Percentiles rank a stretch among this genome's conserved stretches.
Evolutionary conservation across 202 grass and related monocot genomes (phyloP).

Genomic region (Brachypodium distachyon): DNA sequence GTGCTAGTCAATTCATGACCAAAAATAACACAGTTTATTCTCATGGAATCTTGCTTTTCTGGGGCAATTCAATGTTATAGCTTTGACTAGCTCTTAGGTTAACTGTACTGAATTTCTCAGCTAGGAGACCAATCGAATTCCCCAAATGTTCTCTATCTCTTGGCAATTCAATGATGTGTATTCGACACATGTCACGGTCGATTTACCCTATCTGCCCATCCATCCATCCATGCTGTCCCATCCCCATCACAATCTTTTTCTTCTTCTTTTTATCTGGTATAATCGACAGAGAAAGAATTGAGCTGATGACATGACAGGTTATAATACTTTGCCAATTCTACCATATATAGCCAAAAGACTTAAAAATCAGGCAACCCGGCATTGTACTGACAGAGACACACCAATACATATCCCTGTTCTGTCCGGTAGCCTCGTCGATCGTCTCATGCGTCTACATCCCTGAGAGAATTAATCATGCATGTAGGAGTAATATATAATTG

Average conservation of each 20-base stretch:
- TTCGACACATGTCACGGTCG: conserved; percentile 1
- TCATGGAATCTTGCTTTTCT: too few relatives aligned
- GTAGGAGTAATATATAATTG: too few relatives aligned
- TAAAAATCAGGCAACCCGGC: neutral
- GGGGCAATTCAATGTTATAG: too few relatives aligned
- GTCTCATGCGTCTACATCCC: too few relatives aligned
- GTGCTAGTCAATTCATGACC: neutral
- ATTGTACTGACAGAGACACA: neutral
- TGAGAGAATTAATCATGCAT: neutral
- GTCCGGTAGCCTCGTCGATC: too few relatives aligned
- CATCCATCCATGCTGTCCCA: neutral
- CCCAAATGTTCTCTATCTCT: too few relatives aligned
- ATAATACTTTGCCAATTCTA: neutral
- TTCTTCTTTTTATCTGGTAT: neutral
- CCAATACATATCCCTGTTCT: conserved; percentile 6
- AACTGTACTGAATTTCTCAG: too few relatives aligned
- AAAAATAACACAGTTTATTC: too few relatives aligned
- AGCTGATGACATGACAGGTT: neutral
- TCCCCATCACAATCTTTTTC: neutral
- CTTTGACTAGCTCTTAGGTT: too few relatives aligned
- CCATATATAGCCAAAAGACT: neutral
- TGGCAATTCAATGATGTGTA: too few relatives aligned
- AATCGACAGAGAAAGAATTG: conserved; percentile 7
- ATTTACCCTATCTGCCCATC: neutral
- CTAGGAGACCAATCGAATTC: too few relatives aligned